A percentile compares a stretch with the other conserved stretches of the same genome.
Conservation (phyloP, 2,329 filamentous ascomycete genomes). For the Mycocentrospora acerina region DNA sequence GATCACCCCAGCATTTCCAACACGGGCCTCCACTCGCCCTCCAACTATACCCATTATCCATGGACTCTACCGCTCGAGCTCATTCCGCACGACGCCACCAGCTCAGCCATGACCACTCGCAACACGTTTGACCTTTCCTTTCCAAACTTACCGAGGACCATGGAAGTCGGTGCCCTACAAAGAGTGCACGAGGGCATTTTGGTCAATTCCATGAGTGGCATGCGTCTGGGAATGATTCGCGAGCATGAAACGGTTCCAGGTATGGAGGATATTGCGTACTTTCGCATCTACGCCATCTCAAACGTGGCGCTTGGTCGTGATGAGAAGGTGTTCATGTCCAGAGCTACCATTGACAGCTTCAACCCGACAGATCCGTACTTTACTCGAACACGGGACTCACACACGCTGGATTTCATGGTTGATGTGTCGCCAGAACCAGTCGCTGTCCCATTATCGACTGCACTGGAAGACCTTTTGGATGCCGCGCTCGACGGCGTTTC, state of each 20-base stretch:
- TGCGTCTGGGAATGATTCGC: conserved; percentile 67
- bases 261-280: conserved; percentile 48
- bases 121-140: conserved; percentile 72
- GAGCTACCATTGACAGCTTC: conserved; percentile 66
- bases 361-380: conserved; percentile 83
- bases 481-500: conserved; percentile 22
- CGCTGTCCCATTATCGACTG: conserved; percentile 12
- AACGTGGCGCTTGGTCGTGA: conserved; percentile 81
- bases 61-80: conserved; percentile 84
- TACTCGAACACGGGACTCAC: conserved; percentile 70
- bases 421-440: conserved; percentile 47
- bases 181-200: conserved; percentile 61
- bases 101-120: conserved; percentile 68
- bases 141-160: conserved; percentile 55
- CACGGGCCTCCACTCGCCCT: conserved; percentile 59
- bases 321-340: conserved; percentile 79
- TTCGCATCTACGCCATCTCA: conserved; percentile 78
- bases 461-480: conserved; percentile 24
- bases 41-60: conserved; percentile 84
- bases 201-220: conserved; percentile 61
- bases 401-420: conserved; percentile 73
- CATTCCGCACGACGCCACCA: conserved; percentile 76
- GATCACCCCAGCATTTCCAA: conserved; percentile 57
- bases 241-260: conserved; percentile 53
- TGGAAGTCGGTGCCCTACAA: conserved; percentile 54